phyloP scores from a whole-genome alignment of 352 stramenopile genomes.

The Pythium biforme region DNA sequence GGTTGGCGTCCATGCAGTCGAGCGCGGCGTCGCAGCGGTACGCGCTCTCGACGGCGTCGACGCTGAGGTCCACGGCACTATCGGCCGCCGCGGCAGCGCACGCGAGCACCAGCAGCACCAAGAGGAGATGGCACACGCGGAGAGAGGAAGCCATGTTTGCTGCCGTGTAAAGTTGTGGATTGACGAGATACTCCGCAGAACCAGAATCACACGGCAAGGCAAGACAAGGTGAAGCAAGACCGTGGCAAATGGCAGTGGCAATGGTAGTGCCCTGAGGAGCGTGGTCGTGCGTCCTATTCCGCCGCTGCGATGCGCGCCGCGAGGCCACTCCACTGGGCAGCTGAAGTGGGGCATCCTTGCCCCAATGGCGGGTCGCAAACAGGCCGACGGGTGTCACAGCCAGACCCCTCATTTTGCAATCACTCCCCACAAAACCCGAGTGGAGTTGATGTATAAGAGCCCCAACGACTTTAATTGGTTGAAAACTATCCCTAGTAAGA shows the following conservation, averaged over 20 bases:
- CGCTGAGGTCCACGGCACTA: not conserved
- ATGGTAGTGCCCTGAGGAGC: too few species aligned
- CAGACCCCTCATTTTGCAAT: slow-evolving; percentile 15
- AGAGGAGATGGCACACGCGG: not conserved
- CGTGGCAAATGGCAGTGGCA: not conserved
- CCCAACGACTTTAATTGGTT: slow-evolving; percentile 17
- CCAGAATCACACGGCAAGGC: not conserved
- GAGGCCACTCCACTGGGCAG: slow-evolving; percentile 2
- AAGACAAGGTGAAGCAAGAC: not conserved
- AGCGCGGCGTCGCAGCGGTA: slow-evolving; percentile 38
- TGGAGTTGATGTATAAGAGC: too few species aligned
- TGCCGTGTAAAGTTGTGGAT: not conserved
- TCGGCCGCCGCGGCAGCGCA: not conserved
- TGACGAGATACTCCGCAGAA: not conserved
- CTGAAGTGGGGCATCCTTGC: slow-evolving; percentile 12
- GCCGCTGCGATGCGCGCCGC: slow-evolving; percentile 13
- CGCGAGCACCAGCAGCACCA: slow-evolving; percentile 9
- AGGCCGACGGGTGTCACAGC: slow-evolving; percentile 15
- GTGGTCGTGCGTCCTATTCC: slow-evolving; percentile 19
- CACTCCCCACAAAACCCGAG: not conserved
- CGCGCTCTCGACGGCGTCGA: not conserved
- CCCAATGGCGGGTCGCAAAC: slow-evolving; percentile 24
- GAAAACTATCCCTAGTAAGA: not conserved
- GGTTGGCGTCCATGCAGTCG: slow-evolving; percentile 47
- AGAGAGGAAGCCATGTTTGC: not conserved